Evolutionary conservation across 2,329 filamentous ascomycete species (phyloP), one percentile per base, ranked within the genome.

Genomic region (Alternaria sp.): DNA sequence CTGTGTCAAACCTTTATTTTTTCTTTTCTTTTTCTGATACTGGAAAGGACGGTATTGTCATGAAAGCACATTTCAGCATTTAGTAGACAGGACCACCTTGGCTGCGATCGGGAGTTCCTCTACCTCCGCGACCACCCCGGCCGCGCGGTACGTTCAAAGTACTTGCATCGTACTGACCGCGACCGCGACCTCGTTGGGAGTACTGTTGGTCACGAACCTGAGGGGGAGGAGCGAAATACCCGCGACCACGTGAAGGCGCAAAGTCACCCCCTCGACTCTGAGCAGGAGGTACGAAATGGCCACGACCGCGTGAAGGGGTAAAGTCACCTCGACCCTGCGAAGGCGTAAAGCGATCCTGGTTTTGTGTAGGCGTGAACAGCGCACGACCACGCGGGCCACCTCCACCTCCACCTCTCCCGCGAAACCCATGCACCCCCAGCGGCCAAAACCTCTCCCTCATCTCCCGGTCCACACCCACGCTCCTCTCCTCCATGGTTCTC

Each of bases 391-490:
- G 52, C 24, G 40, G 40, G 31, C 33, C 31, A 6, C 39, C 13
- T 6, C 29, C 23, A 17, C 37, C 52, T 4, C 29, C 33, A 21
- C 52, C 52, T n/a, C 29, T 42, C 8, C 57, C 36, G 21, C 41
- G 23, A 23, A 40, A 17, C 4, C 36, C 40, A 28, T 54, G 50
- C 11, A 9, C 13, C 9, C 14, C 39, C 9, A 48, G 21, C n/a
- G 55, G 57, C 69, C 69, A 71, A 45, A 65, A 59, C 14, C 26
- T 61, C 31, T 56, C 45, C 3, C 66, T 58, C 7, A 60, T 61
- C 10, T 65, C 60, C 4, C 62, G 58, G 10, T 55, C 58, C 17
- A 71, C 56, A 4, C 58, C 54, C 23, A 44, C 41, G 9, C 54
- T 51, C 40, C 53, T 58, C 4, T 57, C 54, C 34, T 66, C 51